A percentile compares a stretch with the other conserved stretches of the same genome.
These are phyloP conservation scores for Didymella segeticola DNA, from an alignment of 2,329 filamentous ascomycete species.

Conservation along the genomic window DNA sequence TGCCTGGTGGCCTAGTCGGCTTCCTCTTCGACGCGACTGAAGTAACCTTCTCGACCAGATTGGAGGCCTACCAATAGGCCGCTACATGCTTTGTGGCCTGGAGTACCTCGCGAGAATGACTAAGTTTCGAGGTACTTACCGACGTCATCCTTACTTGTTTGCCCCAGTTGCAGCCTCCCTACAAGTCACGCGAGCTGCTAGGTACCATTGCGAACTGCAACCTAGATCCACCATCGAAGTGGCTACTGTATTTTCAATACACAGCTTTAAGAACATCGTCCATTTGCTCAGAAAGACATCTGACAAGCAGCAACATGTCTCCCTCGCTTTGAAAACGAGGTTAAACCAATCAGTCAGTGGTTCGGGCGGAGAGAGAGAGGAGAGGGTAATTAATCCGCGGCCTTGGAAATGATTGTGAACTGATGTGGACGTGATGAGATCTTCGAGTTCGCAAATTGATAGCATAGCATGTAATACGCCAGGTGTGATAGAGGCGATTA, in stretches of 20 bases:
- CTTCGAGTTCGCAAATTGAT: constrained; percentile 26
- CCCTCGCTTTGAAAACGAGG: too few relatives aligned
- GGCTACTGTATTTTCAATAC: neutral
- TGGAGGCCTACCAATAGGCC: constrained; percentile 36
- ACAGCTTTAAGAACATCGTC: neutral
- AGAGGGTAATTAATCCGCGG: neutral
- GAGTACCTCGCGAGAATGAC: neutral
- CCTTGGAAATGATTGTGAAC: neutral
- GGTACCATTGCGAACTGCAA: constrained; percentile 23
- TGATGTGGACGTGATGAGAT: constrained; percentile 30
- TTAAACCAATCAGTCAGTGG: too few relatives aligned
- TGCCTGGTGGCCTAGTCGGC: constrained; percentile 22
- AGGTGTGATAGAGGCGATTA: constrained; percentile 11
- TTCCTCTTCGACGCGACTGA: constrained; percentile 22
- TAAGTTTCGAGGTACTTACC: neutral
- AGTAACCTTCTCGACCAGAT: constrained; percentile 19
- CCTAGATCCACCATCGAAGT: constrained; percentile 5
- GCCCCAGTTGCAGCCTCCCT: constrained; percentile 9
- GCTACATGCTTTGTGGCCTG: neutral
- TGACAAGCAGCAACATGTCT: neutral
- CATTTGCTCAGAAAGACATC: neutral
- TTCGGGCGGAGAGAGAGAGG: too few relatives aligned
- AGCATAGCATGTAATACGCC: constrained; percentile 14
- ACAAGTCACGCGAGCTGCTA: constrained; percentile 28
- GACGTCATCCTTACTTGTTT: constrained; percentile 13